These are phyloP conservation scores for Mangifera indica DNA, from an alignment of 345 rosid genomes.

Conservation along the genomic window DNA sequence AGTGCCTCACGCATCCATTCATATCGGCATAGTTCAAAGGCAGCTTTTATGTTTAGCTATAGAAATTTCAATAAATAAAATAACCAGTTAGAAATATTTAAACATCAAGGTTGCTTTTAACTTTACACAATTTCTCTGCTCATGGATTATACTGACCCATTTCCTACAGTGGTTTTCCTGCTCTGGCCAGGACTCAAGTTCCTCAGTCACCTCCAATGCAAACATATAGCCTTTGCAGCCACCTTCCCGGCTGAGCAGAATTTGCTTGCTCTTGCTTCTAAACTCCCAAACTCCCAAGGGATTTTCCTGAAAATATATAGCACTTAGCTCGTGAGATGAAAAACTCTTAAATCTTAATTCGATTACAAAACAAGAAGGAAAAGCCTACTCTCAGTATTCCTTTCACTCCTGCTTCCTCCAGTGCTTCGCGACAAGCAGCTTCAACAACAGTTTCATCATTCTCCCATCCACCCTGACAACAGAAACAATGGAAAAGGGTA, in stretches of 20 bases:
- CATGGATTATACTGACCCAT: conserved; percentile 53
- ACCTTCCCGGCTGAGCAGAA: conserved; percentile 35
- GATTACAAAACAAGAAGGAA: neutral
- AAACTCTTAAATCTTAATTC: conserved; percentile 3
- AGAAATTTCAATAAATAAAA: neutral
- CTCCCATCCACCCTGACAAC: conserved; percentile 93
- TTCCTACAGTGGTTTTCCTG: conserved; percentile 48
- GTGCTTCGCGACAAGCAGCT: conserved; percentile 91
- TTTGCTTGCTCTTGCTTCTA: conserved; percentile 58
- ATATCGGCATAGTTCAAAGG: conserved; percentile 64
- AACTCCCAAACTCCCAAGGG: conserved; percentile 75
- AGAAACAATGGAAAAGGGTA: neutral
- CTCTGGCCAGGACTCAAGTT: conserved; percentile 87
- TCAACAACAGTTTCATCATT: conserved; percentile 78
- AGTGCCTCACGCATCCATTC: conserved; percentile 86
- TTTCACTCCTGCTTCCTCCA: conserved; percentile 93
- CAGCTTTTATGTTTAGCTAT: conserved; percentile 58
- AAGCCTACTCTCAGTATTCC: conserved; percentile 65
- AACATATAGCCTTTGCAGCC: conserved; percentile 68
- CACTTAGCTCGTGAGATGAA: neutral
- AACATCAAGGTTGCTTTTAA: neutral
- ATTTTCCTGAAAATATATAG: conserved; percentile 46
- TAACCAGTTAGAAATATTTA: neutral
- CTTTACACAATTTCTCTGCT: neutral
- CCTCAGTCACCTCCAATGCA: conserved; percentile 67